Conservation (phyloP, 495 filamentous ascomycete species). For the Penicillium mononematosum region DNA sequence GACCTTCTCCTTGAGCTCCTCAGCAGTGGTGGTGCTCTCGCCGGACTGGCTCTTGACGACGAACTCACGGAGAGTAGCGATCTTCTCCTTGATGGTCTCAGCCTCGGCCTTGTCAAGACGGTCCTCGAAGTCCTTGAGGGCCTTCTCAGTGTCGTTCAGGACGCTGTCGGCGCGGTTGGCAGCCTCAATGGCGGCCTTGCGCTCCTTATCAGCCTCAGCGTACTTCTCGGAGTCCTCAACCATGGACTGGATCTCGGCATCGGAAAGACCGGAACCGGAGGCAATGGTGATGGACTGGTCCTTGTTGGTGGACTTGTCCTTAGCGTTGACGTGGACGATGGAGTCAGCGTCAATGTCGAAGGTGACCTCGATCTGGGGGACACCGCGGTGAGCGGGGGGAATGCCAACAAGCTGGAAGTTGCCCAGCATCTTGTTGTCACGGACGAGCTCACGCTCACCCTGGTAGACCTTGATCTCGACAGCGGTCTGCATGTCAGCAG, state of each 20-base stretch:
- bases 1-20: conserved; percentile 94
- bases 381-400: conserved; percentile 94
- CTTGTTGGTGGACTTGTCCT: conserved; percentile 99
- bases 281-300: conserved; percentile 99
- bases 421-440: conserved; percentile 97
- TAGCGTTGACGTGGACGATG: conserved; percentile 97
- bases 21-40: conserved; percentile 78
- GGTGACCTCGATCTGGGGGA: conserved; percentile 97
- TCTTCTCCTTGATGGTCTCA: conserved; percentile 91
- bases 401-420: conserved; percentile 99
- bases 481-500: conserved; percentile 98
- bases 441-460: conserved; percentile 99
- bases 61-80: conserved; percentile 80
- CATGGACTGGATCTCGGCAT: conserved; percentile 92
- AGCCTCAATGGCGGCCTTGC: conserved; percentile 89
- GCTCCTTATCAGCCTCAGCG: conserved; percentile 91
- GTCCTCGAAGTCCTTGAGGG: conserved; percentile 92
- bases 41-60: conserved; percentile 93
- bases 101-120: conserved; percentile 96
- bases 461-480: conserved; percentile 99
- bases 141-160: conserved; percentile 97
- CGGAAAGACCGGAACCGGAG: conserved; percentile 95
- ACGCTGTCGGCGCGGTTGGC: conserved; percentile 97
- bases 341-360: conserved; percentile 99
- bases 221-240: conserved; percentile 97